A percentile compares a stretch with the other conserved stretches of the same genome.
These are phyloP conservation scores for Cryptococcus depauperatus DNA, from an alignment of 1,284 basidiomycete species.

Conservation along the genomic window DNA sequence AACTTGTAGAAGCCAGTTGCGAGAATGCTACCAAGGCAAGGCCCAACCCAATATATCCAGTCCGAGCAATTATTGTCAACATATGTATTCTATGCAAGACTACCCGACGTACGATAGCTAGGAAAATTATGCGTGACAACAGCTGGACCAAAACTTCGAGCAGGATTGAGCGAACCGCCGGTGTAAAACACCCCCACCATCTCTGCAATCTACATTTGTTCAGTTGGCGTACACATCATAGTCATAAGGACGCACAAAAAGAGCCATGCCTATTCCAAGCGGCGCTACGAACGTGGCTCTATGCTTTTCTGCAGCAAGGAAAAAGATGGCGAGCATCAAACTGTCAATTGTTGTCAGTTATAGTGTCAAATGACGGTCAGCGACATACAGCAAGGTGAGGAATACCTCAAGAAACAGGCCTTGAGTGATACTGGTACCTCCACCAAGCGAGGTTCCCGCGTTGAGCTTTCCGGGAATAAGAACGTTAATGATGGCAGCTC, in stretches of 20 bases:
- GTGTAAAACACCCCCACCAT: slow-evolving; percentile 45
- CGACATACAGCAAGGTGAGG: slow-evolving; percentile 42
- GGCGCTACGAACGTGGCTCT: slow-evolving; percentile 50
- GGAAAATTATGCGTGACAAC: slow-evolving; percentile 36
- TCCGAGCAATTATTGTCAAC: slow-evolving; percentile 7
- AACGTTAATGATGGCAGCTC: slow-evolving; percentile 42
- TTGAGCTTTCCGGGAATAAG: slow-evolving; percentile 43
- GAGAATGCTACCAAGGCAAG: slow-evolving; percentile 34
- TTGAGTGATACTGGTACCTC: slow-evolving; percentile 31
- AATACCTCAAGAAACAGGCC: slow-evolving; percentile 47
- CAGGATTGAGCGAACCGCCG: slow-evolving; percentile 45
- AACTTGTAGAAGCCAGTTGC: slow-evolving; percentile 44
- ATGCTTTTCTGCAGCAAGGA: slow-evolving; percentile 50
- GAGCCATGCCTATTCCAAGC: slow-evolving; percentile 48
- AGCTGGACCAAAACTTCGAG: slow-evolving; percentile 43
- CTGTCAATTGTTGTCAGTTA: not conserved
- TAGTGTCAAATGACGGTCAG: not conserved
- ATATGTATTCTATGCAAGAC: too few species aligned
- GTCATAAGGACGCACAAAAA: slow-evolving; percentile 36
- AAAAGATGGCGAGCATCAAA: slow-evolving; percentile 44
- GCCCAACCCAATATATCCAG: slow-evolving; percentile 46
- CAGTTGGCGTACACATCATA: not conserved
- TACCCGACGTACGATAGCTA: slow-evolving; percentile 20
- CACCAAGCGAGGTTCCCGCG: slow-evolving; percentile 42
- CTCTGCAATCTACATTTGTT: slow-evolving; percentile 35